Conservation (phyloP, 2,329 filamentous ascomycete genomes). For the Oidium heveae region DNA sequence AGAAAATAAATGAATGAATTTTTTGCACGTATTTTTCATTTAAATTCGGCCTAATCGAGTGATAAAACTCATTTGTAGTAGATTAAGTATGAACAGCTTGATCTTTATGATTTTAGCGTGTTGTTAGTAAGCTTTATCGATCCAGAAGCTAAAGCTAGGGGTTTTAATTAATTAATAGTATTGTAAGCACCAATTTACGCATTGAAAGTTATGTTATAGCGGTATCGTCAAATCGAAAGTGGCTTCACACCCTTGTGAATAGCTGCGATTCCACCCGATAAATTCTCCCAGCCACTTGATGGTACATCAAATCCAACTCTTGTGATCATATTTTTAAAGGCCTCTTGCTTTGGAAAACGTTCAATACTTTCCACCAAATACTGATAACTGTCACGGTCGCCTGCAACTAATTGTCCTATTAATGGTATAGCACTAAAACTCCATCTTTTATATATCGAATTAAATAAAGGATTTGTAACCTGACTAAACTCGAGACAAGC, state of each 20-base stretch:
- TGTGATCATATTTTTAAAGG: constrained; percentile 62
- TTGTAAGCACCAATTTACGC: too few species aligned
- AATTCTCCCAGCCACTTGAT: constrained; percentile 62
- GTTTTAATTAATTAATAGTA: too few species aligned
- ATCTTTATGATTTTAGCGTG: too few species aligned
- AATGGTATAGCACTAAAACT: constrained; percentile 84
- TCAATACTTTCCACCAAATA: constrained; percentile 98
- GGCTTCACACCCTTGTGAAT: constrained; percentile 95
- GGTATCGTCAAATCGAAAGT: neutral
- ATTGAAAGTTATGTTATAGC: too few species aligned
- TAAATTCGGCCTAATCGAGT: too few species aligned
- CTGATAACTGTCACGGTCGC: constrained; percentile 88
- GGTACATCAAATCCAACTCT: constrained; percentile 69
- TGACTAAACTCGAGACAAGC: constrained; percentile 84
- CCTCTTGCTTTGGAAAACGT: constrained; percentile 62
- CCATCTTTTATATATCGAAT: constrained; percentile 82
- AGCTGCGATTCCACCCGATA: constrained; percentile 79
- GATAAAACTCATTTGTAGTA: too few species aligned
- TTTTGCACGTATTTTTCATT: too few species aligned
- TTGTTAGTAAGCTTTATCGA: too few species aligned
- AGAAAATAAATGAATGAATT: too few species aligned
- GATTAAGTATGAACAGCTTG: too few species aligned
- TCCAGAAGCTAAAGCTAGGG: too few species aligned
- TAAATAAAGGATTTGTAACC: constrained; percentile 51
- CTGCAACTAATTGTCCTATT: constrained; percentile 84